Percentiles rank a stretch among this genome's conserved stretches.
Conservation (phyloP, 2,329 filamentous ascomycete genomes). For the Magnaporthiopsis rhizophila region DNA sequence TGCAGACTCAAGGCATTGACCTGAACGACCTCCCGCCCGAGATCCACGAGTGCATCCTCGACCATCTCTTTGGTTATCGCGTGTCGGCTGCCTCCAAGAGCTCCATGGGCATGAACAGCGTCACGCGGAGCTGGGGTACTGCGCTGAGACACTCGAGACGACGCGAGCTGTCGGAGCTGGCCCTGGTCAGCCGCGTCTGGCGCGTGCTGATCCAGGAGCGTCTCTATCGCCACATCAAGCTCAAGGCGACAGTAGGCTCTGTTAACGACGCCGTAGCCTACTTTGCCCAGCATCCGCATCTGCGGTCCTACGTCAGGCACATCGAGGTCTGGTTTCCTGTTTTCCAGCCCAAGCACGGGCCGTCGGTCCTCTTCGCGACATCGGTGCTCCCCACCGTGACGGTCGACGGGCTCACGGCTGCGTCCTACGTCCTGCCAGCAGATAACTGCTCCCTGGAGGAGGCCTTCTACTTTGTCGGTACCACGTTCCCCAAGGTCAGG, state of each 20-base stretch:
- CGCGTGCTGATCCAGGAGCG: slow-evolving; percentile 60
- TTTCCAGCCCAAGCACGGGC: slow-evolving; percentile 49
- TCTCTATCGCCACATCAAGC: slow-evolving; percentile 67
- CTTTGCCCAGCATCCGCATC: slow-evolving; percentile 50
- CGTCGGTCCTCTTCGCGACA: slow-evolving; percentile 32
- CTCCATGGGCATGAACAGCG: slow-evolving; percentile 43
- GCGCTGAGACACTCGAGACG: slow-evolving; percentile 58
- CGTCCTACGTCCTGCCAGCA: slow-evolving; percentile 49
- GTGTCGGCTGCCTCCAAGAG: slow-evolving; percentile 52
- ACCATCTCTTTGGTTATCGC: slow-evolving; percentile 62
- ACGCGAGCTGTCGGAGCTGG: slow-evolving; percentile 58
- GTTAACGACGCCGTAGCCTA: slow-evolving; percentile 52
- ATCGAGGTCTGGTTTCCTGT: slow-evolving; percentile 74
- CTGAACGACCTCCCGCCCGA: slow-evolving; percentile 54
- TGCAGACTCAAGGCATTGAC: slow-evolving; percentile 19
- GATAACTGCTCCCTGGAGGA: slow-evolving; percentile 65
- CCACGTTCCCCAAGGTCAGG: slow-evolving; percentile 50
- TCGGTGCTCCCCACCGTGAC: slow-evolving; percentile 44
- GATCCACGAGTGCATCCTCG: slow-evolving; percentile 64
- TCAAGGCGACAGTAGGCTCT: slow-evolving; percentile 61
- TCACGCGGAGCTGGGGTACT: slow-evolving; percentile 54
- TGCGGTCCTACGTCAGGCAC: slow-evolving; percentile 59
- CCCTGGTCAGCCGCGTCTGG: slow-evolving; percentile 57
- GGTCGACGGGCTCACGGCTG: slow-evolving; percentile 45
- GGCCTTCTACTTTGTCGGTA: slow-evolving; percentile 55